Evolutionary conservation across 345 rosid genomes (phyloP).

Genomic region (Garcia nutans): DNA sequence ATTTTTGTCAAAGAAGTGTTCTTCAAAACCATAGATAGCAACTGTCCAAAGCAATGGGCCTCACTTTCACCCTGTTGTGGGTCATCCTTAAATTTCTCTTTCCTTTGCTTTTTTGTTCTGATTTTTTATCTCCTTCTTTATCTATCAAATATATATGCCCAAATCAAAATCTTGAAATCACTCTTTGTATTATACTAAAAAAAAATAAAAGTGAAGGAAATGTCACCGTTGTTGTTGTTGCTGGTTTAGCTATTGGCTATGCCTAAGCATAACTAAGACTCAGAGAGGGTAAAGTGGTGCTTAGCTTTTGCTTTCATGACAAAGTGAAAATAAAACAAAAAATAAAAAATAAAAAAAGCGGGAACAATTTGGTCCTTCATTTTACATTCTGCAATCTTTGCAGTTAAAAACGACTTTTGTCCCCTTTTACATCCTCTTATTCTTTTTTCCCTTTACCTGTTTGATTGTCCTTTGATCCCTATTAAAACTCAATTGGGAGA

Average conservation of each 20-base stretch:
- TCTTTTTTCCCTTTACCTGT: background rate
- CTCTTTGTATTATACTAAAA: background rate
- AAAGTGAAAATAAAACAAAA: conserved; percentile 14
- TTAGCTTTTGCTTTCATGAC: background rate
- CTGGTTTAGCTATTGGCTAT: background rate
- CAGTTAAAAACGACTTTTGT: conserved; percentile 17
- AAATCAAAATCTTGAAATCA: conserved; percentile 2
- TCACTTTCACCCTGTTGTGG: conserved; percentile 30
- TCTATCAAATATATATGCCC: background rate
- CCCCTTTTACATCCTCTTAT: background rate
- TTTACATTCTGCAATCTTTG: conserved; percentile 11
- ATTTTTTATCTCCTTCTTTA: background rate
- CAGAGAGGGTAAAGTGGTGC: conserved; percentile 6
- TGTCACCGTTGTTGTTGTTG: conserved; percentile 4
- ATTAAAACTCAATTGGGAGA: too few species aligned
- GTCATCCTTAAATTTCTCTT: conserved; percentile 19
- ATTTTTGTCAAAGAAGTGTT: conserved; percentile 42
- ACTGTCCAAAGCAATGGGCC: conserved; percentile 47
- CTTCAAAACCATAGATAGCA: conserved; percentile 41
- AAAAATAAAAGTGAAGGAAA: background rate
- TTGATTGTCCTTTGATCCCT: background rate
- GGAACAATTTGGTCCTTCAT: conserved; percentile 31
- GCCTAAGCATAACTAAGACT: background rate
- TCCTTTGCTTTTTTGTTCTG: background rate
- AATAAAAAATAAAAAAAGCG: conserved; percentile 9